Evolutionary conservation across 148 eudicot genomes (phyloP).

Genomic region (Tetragonia tetragonoides): DNA sequence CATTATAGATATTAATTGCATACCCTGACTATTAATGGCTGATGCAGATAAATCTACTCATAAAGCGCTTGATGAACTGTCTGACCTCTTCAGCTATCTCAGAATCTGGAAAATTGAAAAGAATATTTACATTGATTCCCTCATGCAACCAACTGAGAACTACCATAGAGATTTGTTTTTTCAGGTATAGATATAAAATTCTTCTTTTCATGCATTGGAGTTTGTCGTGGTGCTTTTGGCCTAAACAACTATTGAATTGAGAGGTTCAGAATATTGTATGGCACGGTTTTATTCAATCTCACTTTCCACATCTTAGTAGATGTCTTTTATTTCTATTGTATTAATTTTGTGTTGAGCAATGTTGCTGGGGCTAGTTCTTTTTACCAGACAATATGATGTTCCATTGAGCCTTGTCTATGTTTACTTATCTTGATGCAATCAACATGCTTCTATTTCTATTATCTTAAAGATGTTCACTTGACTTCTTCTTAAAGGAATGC

Average conservation of each 20-base stretch:
- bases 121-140: constrained; percentile 69
- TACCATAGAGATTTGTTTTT: constrained; percentile 88
- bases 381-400: no score
- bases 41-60: constrained; percentile 62
- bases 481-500: no score
- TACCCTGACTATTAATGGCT: constrained; percentile 8
- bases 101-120: constrained; percentile 75
- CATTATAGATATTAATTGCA: background rate
- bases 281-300: no score
- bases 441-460: background rate
- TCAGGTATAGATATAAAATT: constrained; percentile 50
- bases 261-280: no score
- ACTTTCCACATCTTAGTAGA: no score
- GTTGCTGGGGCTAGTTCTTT: no score
- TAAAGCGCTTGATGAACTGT: constrained; percentile 87
- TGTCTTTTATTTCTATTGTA: no score
- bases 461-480: no score
- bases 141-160: constrained; percentile 85
- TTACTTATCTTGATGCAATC: background rate
- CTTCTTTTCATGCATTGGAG: background rate
- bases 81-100: constrained; percentile 73
- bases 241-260: background rate
- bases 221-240: background rate
- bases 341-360: no score
- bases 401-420: background rate